Conservation (phyloP, 2,329 filamentous ascomycete genomes). For the Falciphora oryzae region DNA sequence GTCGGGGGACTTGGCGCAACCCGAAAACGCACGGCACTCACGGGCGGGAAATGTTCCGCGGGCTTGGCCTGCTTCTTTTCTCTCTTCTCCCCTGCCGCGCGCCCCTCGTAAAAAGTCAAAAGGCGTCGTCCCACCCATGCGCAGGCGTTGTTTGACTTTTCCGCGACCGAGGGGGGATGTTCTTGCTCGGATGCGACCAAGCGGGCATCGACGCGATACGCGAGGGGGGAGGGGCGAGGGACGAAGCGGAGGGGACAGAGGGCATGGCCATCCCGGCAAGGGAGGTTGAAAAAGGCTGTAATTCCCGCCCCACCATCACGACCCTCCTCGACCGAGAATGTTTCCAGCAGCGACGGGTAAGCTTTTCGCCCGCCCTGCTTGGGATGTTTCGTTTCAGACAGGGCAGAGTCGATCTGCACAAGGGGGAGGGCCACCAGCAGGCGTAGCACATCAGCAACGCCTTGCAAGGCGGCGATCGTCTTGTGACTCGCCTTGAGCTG, state of each 20-base stretch:
- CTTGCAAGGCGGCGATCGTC: not conserved
- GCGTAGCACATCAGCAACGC: not conserved
- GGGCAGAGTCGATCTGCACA: not conserved
- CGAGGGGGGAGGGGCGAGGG: not conserved
- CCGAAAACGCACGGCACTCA: not conserved
- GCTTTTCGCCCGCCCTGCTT: not conserved
- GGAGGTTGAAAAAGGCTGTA: not conserved
- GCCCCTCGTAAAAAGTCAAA: not conserved
- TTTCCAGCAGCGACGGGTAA: not conserved
- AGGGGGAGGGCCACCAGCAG: not conserved
- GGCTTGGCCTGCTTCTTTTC: not conserved
- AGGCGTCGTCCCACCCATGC: not conserved
- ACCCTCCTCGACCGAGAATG: not conserved
- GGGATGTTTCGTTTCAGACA: not conserved
- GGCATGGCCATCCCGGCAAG: not conserved
- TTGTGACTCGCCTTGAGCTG: not conserved
- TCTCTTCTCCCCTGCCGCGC: not conserved
- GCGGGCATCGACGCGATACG: not conserved
- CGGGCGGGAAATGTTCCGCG: not conserved
- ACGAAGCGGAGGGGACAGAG: not conserved
- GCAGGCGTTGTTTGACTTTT: not conserved
- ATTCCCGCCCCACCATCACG: not conserved
- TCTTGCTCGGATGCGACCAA: constrained; percentile 1
- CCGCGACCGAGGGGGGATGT: too few relatives aligned
- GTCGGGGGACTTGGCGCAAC: not conserved